A percentile compares a stretch with the other conserved stretches of the same genome.
These are phyloP conservation scores for Linnemannia hyalina DNA, from an alignment of 192 early-diverging fungal genomes.

Conservation along the genomic window DNA sequence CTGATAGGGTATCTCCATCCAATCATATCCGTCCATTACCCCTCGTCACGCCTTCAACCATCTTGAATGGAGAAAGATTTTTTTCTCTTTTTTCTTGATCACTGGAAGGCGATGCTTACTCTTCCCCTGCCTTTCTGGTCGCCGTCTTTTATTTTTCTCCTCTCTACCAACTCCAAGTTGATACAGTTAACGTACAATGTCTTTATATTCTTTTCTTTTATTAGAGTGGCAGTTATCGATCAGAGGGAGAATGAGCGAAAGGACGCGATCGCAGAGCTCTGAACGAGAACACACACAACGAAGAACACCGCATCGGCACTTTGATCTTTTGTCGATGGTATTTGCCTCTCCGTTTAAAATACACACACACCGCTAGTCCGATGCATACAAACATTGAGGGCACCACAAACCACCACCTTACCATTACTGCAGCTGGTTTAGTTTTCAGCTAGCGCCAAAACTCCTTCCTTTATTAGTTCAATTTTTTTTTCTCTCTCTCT, in stretches of 20 bases:
- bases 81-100: neutral
- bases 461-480: neutral
- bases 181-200: no score
- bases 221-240: neutral
- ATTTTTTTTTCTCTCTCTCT: neutral
- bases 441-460: neutral
- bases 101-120: no score
- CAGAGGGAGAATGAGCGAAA: neutral
- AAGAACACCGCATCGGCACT: no score
- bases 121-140: no score
- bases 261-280: neutral
- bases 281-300: neutral
- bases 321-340: no score
- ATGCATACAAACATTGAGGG: neutral
- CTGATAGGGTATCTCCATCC: constrained; percentile 4
- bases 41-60: neutral
- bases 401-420: neutral
- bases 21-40: neutral
- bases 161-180: neutral
- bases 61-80: neutral
- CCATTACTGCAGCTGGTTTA: neutral
- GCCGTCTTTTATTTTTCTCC: neutral
- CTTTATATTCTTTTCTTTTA: no score
- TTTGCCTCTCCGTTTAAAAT: no score
- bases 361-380: neutral